Evolutionary conservation across 2,329 filamentous ascomycete species (phyloP).

Genomic region (Bipolaris bicolor): DNA sequence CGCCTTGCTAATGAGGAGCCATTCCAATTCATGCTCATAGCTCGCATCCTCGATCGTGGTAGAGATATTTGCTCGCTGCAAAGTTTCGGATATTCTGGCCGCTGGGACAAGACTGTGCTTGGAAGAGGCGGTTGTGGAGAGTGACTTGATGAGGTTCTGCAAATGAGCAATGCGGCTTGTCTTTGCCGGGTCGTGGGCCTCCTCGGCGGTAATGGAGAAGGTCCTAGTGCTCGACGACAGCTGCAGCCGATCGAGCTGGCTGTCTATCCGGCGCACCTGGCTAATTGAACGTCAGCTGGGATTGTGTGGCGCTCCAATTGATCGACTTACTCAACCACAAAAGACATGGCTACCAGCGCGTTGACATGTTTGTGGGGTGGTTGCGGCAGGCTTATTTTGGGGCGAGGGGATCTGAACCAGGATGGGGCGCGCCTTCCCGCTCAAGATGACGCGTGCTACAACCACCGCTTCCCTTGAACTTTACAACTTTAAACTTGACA

Average conservation of each 20-base stretch:
- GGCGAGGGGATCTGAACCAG: conserved; percentile 13
- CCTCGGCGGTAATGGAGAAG: conserved; percentile 41
- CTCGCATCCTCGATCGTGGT: conserved; percentile 37
- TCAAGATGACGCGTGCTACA: conserved; percentile 5
- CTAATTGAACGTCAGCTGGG: conserved; percentile 41
- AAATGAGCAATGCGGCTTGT: conserved; percentile 63
- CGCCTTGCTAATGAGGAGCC: conserved; percentile 89
- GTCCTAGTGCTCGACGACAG: conserved; percentile 48
- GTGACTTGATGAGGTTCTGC: conserved; percentile 69
- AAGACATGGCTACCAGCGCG: conserved; percentile 47
- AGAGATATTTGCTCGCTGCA: conserved; percentile 67
- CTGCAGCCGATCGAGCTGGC: conserved; percentile 64
- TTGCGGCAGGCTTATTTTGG: conserved; percentile 11
- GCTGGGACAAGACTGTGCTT: conserved; percentile 65
- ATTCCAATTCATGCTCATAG: conserved; percentile 82
- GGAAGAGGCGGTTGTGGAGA: conserved; percentile 73
- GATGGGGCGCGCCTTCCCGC: conserved; percentile 14
- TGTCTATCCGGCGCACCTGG: conserved; percentile 63
- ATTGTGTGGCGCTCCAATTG: not conserved
- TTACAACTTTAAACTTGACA: not conserved
- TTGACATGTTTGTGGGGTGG: conserved; percentile 18
- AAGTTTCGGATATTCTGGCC: conserved; percentile 63
- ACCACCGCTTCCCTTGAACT: conserved; percentile 1
- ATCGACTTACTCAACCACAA: conserved; percentile 50
- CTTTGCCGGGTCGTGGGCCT: conserved; percentile 47